Base-by-base conservation (phyloP, 106 monocot species). In the Narthecium ossifragum region DNA sequence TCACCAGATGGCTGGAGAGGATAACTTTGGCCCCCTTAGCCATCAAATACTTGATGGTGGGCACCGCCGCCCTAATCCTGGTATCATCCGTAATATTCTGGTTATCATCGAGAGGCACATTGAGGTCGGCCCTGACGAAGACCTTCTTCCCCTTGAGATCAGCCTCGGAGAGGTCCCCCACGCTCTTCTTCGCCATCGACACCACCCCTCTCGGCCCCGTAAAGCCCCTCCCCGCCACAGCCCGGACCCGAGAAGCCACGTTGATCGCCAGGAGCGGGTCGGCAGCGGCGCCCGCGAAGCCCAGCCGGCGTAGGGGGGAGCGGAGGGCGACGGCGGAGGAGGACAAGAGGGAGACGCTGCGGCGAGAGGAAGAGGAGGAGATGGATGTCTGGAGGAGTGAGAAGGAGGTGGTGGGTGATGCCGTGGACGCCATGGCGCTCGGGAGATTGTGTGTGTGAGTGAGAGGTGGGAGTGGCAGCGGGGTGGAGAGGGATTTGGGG, bases 21-120 rank as follows among this genome's bases (percentile, higher is more conserved):
- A 93, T 80, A 64, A 88, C 93, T 34, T 82, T 88, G 11, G 93
- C 93, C 22, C 93, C 93, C 37, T 85, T 85, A 50, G 58, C 55
- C 5, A 77, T 73, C 39, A 93, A 67, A 61, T 93, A 40, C 69
- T 93, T 82, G 79, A 93, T 85, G 12, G 93, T 93, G 26, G 93
- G 93, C 28, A 93, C 74, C 30, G 93, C 93, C 2, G 93, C 93
- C 8, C 93, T 63, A 64, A 93, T 80, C 74, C 93, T 79, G 12
- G 93, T 93, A 53, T 93, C 85, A 51, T 93, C 88, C 23, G 93
- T 82, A 46, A 93, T 93, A 17, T 88, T 88, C 76, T 72, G 93
- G 67, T 54, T 72, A 5, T 85, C 93, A 46, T 93, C 93, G 17
- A 93, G 74, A 13, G 88, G 93, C 18, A 93, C 93, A 48, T 93